Base-by-base conservation (phyloP, 1,139 yeast genomes). In the Kurtzmaniella quercitrusa region DNA sequence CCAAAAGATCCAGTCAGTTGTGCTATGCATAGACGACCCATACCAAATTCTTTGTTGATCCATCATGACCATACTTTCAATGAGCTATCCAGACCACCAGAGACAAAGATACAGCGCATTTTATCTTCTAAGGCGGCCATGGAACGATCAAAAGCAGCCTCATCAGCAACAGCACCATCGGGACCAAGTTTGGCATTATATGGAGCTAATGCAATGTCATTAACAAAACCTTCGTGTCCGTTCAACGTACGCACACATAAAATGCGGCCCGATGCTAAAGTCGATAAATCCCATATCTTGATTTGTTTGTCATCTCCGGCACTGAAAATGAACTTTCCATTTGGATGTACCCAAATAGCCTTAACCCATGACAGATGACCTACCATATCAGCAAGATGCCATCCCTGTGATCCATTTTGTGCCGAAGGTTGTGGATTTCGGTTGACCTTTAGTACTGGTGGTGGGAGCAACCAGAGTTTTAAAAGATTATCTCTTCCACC, bases 301-400 rank as follows among this genome's bases (percentile, higher is more conserved):
- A 91, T 76, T 2, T 81, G 68, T 50, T 82, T 82, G 60, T 91
- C 98, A 60, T 91, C 96, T 20, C 93, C 75, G 14, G 86, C 85
- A 44, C 89, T 81, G 37, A 86, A 70, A 19, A 91, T 60, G 51
- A 76, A 81, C 42, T 79, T 71, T 0, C 95, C 95, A 51, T 78
- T 81, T 1, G 95, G 95, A 59, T 88, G 96, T 40, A 87, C 66
- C 8, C 68, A 70, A 15, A 88, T 56, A 9, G 82, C 76, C 48
- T 86, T 79, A 1, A 91, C 86, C 98, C 98, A 91, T 15, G 95
- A 87, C 44, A 82, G 80, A 61, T 91, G 98, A 1, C 95, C 97
- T 12, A 61, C 57, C 44, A 84, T 66, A 36, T 64, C 72, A 17
- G 76, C 70, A 1, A 89, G 59, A 28, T 78, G 65, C 59, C 75